Evolutionary conservation across 2,329 filamentous ascomycete species (phyloP), one percentile per base, ranked within the genome.

Genomic region (Alternaria solani): DNA sequence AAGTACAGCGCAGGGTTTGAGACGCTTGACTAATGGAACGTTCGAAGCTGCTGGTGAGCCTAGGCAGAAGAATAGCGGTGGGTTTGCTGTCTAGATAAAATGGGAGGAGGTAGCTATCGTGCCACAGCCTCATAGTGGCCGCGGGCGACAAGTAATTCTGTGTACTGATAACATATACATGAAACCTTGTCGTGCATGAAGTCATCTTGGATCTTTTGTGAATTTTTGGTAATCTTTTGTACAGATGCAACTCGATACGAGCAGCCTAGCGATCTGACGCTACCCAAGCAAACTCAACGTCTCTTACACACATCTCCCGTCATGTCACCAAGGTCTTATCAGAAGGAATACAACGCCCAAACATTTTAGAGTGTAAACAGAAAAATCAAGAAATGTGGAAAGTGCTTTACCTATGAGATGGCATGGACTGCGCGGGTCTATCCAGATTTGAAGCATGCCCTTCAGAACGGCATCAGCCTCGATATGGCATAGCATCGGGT

Each of bases 31-130:
- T 0, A 88, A 91, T 69, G 91, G 91, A 0, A 86, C 83, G 0
- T 96, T 95, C 75, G 91, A 94, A 80, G 91, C 91, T 3, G 91
- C 87, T 1, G 86, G 88, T 1, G 93, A 96, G 77, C 90, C 90
- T 25, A 86, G 92, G 63, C 91, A 94, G 83, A 75, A 80, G 68
- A 88, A 90, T 70, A 91, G 89, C 57, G 91, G 84, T 1, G 91
- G 90, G 0, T 84, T 87, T 69, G 87, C 78, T 4, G 79, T 86
- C 28, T 86, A 78, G 28, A 38, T 11, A 7, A 9, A 5, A 11
- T 12, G 11, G 28, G 8, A 11, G 12, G 11, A 7, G 14, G 30
- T 34, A 32, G 0, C n/a, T 32, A 14, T 32, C 11, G 12, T 48
- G 28, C 30, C 30, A 47, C 25, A 34, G 18, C 30, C 32, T 23